phyloP scores from a whole-genome alignment of 2,329 filamentous ascomycete genomes.

The Fusarium sp. region DNA sequence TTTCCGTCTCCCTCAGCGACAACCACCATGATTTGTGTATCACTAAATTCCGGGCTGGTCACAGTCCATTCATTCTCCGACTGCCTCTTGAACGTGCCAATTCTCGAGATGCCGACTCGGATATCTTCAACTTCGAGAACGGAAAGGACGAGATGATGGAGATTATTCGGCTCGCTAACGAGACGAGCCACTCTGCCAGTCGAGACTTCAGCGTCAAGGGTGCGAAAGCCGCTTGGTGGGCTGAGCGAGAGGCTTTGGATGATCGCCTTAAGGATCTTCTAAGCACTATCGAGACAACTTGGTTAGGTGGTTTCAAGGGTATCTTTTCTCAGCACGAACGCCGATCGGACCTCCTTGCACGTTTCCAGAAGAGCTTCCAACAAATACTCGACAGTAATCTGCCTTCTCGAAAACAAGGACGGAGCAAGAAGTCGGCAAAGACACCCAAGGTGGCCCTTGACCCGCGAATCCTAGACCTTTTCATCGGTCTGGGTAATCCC shows the following conservation, averaged over 20 bases:
- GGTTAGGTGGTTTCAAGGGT: slow-evolving; percentile 94
- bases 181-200: slow-evolving; percentile 75
- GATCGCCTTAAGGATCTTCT: slow-evolving; percentile 79
- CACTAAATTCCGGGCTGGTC: slow-evolving; percentile 80
- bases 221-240: slow-evolving; percentile 89
- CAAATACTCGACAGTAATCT: slow-evolving; percentile 83
- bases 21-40: slow-evolving; percentile 86
- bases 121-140: slow-evolving; percentile 84
- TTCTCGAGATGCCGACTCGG: slow-evolving; percentile 78
- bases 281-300: slow-evolving; percentile 87
- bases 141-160: slow-evolving; percentile 83
- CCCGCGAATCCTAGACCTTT: slow-evolving; percentile 80
- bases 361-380: slow-evolving; percentile 82
- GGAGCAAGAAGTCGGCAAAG: slow-evolving; percentile 62
- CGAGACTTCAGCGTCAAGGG: slow-evolving; percentile 78
- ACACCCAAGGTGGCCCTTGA: slow-evolving; percentile 60
- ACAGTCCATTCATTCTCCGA: slow-evolving; percentile 85
- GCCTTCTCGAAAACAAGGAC: slow-evolving; percentile 77
- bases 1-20: slow-evolving; percentile 87
- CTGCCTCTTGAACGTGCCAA: slow-evolving; percentile 86
- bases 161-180: slow-evolving; percentile 83
- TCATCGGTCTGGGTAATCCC: slow-evolving; percentile 83
- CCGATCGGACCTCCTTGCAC: slow-evolving; percentile 71
- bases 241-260: slow-evolving; percentile 83
- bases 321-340: slow-evolving; percentile 83